Percentiles rank a stretch among this genome's conserved stretches.
Conservation (phyloP, 2,329 filamentous ascomycete species). For the Rutstroemia sydowiana region DNA sequence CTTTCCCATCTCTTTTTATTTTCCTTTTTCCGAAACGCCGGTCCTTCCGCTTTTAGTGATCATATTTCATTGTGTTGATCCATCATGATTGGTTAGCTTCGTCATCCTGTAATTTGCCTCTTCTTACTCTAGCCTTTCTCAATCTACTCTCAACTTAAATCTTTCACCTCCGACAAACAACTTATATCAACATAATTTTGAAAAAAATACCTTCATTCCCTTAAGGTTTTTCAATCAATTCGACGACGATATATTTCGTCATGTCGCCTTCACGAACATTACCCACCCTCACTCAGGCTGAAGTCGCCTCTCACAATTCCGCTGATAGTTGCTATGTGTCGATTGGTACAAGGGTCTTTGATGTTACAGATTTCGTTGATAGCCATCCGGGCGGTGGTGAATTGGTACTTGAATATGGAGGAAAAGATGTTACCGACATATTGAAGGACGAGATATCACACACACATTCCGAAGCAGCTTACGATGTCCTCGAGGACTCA, state of each 20-base stretch:
- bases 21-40: background rate
- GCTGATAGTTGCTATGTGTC: constrained; percentile 87
- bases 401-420: constrained; percentile 81
- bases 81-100: no score
- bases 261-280: constrained; percentile 75
- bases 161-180: background rate
- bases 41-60: background rate
- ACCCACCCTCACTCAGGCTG: constrained; percentile 71
- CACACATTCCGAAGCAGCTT: constrained; percentile 83
- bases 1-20: background rate
- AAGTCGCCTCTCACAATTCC: constrained; percentile 76
- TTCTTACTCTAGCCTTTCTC: background rate
- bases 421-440: constrained; percentile 77
- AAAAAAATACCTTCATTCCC: background rate
- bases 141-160: background rate
- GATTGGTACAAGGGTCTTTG: constrained; percentile 83
- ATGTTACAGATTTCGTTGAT: constrained; percentile 84
- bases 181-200: background rate
- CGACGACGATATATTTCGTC: constrained; percentile 1
- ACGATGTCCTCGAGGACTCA: constrained; percentile 85
- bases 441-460: constrained; percentile 80
- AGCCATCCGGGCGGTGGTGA: constrained; percentile 88
- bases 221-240: background rate
- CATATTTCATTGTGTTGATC: no score
- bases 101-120: constrained; percentile 4